Evolutionary conservation across 371 early-diverging fungal species (phyloP), one percentile per base, ranked within the genome.

Genomic region (Circinella minor): DNA sequence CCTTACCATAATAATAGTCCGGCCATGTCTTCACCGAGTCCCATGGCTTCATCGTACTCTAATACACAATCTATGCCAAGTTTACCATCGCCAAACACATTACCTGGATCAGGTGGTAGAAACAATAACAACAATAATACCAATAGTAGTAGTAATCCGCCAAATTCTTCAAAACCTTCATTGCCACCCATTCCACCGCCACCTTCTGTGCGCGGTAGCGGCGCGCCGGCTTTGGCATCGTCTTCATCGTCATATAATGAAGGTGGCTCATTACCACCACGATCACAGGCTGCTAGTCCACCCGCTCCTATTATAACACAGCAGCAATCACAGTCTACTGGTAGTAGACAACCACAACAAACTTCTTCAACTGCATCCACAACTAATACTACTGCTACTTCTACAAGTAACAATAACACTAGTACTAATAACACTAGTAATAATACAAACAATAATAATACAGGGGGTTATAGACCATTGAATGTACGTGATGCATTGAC

Each of bases 401-500:
- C 59, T 46, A 37, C 37, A 17, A 13, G 36, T 48, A 46, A 55
- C 39, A 51, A 20, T 36, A 20, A 63, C 20, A 55, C 20, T 18
- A 61, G 46, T 14, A 60, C 55, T n/a, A 39, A 38, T 63, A n/a
- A 10, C 14, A 49, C 18, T 54, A 36, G 39, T 17, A 37, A 55
- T 36, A 51, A 14, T 51, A 13, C 17, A 8, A 51, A 51, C 27
- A 57, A 34, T 14, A 57, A 57, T n/a, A 34, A 18, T 14, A 34
- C 1, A n/a, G 54, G 20, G 8, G 73, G 74, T 8, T 82, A 79
- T 69, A 74, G 85, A 34, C 85, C 82, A 9, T 66, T 91, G 49
- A 91, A 91, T 70, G 91, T 91, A 4, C 78, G 85, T 55, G 99
- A 99, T 79, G 99, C 99, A 1, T 85, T 99, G 66, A 88, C 94